phyloP scores from a whole-genome alignment of 257 asterid species.

The Mitragyna speciosa region DNA sequence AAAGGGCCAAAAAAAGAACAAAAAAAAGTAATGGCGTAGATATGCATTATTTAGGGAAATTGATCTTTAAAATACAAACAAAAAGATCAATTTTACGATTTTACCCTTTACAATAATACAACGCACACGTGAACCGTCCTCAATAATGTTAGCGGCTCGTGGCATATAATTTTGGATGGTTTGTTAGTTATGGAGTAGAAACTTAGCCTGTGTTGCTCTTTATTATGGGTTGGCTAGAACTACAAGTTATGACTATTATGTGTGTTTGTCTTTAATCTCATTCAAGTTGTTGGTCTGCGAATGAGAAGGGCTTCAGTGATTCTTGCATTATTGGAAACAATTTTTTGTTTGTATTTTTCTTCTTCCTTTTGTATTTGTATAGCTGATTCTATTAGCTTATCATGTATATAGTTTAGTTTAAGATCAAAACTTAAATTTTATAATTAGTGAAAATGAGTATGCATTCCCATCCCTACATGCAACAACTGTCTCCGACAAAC shows the following conservation, averaged over 20 bases:
- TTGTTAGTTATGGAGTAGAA: background rate
- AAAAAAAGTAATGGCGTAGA: background rate
- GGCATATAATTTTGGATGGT: slow-evolving; percentile 13
- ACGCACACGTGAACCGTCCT: slow-evolving; percentile 4
- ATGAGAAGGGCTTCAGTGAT: background rate
- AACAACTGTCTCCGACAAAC: too few relatives aligned
- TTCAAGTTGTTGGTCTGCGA: background rate
- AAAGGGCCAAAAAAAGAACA: background rate
- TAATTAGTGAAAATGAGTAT: too few relatives aligned
- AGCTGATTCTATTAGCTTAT: too few relatives aligned
- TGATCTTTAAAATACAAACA: background rate
- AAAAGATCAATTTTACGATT: background rate
- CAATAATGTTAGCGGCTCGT: too few relatives aligned
- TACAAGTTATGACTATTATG: background rate
- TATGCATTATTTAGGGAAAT: background rate
- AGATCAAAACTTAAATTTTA: too few relatives aligned
- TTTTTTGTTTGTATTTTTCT: too few relatives aligned
- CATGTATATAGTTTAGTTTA: too few relatives aligned
- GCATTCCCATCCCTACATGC: too few relatives aligned
- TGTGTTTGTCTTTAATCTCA: background rate
- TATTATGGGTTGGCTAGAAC: background rate
- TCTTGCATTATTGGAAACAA: too few relatives aligned
- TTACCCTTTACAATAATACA: slow-evolving; percentile 5
- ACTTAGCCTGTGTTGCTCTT: background rate
- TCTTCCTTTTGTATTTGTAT: too few relatives aligned